A percentile compares a stretch with the other conserved stretches of the same genome.
Conservation (phyloP, 2,329 filamentous ascomycete genomes). For the Catunica adiposa region DNA sequence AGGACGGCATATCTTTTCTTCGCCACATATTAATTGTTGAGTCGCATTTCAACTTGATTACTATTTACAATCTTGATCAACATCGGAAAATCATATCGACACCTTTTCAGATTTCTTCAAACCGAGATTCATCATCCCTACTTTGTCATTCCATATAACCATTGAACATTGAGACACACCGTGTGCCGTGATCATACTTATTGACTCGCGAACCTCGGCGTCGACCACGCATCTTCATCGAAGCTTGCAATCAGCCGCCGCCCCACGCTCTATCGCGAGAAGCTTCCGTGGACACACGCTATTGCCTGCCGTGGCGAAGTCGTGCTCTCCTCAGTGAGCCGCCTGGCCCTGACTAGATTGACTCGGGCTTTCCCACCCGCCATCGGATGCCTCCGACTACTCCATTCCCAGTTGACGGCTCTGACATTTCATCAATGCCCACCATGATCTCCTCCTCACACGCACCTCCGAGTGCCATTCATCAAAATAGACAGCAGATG, state of each 20-base stretch:
- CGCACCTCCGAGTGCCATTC: conserved; percentile 12
- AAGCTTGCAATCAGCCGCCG: background rate
- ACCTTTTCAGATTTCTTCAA: background rate
- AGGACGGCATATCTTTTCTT: too few relatives aligned
- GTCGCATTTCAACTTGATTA: too few relatives aligned
- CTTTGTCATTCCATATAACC: background rate
- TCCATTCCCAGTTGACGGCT: background rate
- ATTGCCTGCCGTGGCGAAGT: background rate
- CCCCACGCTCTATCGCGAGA: too few relatives aligned
- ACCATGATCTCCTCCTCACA: conserved; percentile 10
- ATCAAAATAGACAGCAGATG: conserved; percentile 10
- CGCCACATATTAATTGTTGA: too few relatives aligned
- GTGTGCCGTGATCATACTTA: background rate
- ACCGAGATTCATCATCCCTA: background rate
- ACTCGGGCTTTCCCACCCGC: background rate
- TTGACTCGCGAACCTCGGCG: background rate
- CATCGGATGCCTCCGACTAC: background rate
- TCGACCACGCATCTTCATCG: background rate
- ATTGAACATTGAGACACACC: background rate
- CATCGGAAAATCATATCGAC: background rate
- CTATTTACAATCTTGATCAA: too few relatives aligned
- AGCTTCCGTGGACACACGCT: background rate
- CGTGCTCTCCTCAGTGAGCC: background rate
- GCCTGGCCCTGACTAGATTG: background rate
- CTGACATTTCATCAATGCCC: background rate